These are phyloP conservation scores for Pichia sp. DNA, from an alignment of 1,139 yeast genomes.

Conservation along the genomic window DNA sequence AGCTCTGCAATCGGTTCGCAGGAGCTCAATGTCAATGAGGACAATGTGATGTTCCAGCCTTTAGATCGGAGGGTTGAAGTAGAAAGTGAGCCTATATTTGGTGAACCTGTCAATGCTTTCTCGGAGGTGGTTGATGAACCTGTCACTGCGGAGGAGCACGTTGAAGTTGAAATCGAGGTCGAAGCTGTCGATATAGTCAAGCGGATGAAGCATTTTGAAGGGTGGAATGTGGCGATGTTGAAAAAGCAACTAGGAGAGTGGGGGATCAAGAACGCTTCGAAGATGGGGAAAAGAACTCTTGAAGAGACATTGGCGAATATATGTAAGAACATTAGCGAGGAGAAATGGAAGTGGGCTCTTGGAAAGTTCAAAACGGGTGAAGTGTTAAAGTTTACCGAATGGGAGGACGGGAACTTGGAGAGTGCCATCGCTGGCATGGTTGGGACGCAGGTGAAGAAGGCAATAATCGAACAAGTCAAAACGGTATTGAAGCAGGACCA, in stretches of 20 bases:
- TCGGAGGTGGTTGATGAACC: neutral
- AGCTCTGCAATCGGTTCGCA: constrained; percentile 9
- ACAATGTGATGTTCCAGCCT: neutral
- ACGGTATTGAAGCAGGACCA: constrained; percentile 18
- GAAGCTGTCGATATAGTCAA: neutral
- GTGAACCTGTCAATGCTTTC: neutral
- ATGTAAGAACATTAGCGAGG: constrained; percentile 65
- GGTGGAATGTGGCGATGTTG: neutral
- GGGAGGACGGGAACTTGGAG: constrained; percentile 8
- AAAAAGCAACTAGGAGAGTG: constrained; percentile 10
- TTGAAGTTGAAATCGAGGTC: neutral
- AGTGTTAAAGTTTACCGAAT: constrained; percentile 4
- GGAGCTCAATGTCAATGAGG: neutral
- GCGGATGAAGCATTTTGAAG: constrained; percentile 6
- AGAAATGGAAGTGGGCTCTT: constrained; percentile 38
- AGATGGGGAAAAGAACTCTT: constrained; percentile 3
- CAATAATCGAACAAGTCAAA: constrained; percentile 13
- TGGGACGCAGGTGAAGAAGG: neutral
- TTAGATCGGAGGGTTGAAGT: neutral
- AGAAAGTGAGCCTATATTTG: neutral
- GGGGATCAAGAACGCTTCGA: constrained; percentile 11
- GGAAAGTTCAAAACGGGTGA: constrained; percentile 1
- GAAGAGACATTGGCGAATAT: constrained; percentile 32
- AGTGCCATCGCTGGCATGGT: neutral
- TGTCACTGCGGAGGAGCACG: neutral